Percentiles rank a stretch among this genome's conserved stretches.
phyloP scores from a whole-genome alignment of 768 basidiomycete genomes.

The Lactarius hatsudake region DNA sequence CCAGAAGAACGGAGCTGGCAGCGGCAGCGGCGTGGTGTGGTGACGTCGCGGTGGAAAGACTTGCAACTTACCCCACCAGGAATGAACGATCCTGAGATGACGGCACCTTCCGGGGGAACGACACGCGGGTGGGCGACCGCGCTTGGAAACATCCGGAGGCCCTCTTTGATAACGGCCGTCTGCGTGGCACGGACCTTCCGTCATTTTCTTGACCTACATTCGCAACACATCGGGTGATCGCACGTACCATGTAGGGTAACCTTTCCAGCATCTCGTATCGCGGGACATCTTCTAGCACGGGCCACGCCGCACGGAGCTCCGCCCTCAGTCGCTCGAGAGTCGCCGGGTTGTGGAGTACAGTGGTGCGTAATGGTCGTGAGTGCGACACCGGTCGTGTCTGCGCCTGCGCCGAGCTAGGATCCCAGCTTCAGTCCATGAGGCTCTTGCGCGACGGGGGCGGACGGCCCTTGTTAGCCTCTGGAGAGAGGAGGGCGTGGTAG shows the following conservation, averaged over 20 bases:
- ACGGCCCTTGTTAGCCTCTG: conserved; percentile 29
- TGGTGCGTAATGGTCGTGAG: conserved; percentile 40
- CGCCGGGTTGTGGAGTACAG: conserved; percentile 34
- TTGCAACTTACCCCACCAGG: conserved; percentile 39
- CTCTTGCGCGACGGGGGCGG: conserved; percentile 32
- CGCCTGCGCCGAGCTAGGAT: conserved; percentile 41
- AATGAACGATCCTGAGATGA: conserved; percentile 37
- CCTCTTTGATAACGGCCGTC: conserved; percentile 50
- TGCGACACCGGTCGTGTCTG: conserved; percentile 44
- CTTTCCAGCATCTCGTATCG: conserved; percentile 42
- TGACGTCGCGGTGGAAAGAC: background rate
- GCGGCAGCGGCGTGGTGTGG: background rate
- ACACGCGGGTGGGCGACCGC: conserved; percentile 41
- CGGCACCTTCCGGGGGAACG: conserved; percentile 36
- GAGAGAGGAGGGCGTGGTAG: conserved; percentile 36
- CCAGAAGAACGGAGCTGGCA: background rate
- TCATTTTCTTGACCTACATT: background rate
- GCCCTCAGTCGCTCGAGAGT: conserved; percentile 34
- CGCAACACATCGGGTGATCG: background rate
- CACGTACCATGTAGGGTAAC: conserved; percentile 46
- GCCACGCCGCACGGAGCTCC: conserved; percentile 42
- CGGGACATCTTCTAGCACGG: conserved; percentile 36
- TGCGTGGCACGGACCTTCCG: conserved; percentile 21
- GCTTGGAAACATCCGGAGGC: conserved; percentile 43
- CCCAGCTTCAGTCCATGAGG: conserved; percentile 31